Conservation (phyloP, 257 asterid species). For the Haberlea rhodopensis region DNA sequence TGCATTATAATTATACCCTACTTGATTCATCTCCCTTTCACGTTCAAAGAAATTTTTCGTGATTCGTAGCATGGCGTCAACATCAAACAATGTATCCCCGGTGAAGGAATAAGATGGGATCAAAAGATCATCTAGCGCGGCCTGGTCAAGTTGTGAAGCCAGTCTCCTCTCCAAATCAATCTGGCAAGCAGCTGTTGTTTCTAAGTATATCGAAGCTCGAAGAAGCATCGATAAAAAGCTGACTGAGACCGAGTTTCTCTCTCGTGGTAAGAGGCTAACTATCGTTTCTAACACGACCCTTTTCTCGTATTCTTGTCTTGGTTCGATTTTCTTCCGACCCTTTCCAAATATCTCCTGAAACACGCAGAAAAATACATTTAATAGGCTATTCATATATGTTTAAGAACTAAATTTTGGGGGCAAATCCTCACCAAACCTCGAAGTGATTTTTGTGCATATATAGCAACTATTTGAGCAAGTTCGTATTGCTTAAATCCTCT, state of each 20-base stretch:
- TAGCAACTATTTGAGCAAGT: constrained; percentile 76
- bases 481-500: constrained; percentile 75
- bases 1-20: constrained; percentile 23
- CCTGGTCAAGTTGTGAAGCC: constrained; percentile 71
- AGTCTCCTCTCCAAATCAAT: constrained; percentile 86
- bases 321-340: constrained; percentile 65
- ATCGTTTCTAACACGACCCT: constrained; percentile 79
- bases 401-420: constrained; percentile 20
- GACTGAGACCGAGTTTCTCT: constrained; percentile 64
- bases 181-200: constrained; percentile 80
- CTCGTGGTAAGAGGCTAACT: constrained; percentile 76
- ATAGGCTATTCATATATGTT: constrained; percentile 12
- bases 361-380: constrained; percentile 16
- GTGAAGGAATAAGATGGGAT: constrained; percentile 68
- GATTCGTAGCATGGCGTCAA: constrained; percentile 69
- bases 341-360: constrained; percentile 72
- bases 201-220: constrained; percentile 70
- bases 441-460: constrained; percentile 80
- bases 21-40: constrained; percentile 42
- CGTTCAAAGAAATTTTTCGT: constrained; percentile 53
- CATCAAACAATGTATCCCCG: constrained; percentile 74
- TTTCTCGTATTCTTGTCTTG: constrained; percentile 70
- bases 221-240: constrained; percentile 88
- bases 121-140: constrained; percentile 66
- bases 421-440: constrained; percentile 90